Base-by-base conservation (phyloP, 106 monocot species). In the Narthecium ossifragum region DNA sequence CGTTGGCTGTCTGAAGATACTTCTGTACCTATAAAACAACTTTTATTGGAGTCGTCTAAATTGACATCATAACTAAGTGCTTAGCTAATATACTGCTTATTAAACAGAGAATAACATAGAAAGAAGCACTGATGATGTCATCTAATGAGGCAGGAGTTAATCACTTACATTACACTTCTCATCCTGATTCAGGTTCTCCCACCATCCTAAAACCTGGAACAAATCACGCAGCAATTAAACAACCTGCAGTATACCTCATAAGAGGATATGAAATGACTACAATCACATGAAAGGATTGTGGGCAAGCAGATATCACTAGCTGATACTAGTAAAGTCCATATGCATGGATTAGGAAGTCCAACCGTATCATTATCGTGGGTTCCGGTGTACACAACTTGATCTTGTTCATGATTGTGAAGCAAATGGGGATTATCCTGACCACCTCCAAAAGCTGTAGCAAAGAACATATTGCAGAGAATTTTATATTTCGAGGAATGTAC, bases 361-460 rank as follows among this genome's bases (percentile, higher is more conserved):
- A 98, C 96, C 21, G 98, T 98, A 58, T 98, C 98, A 68, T 98
- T 98, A 55, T 98, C 98, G 65, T 98, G 98, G 17, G 98, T 98
- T 60, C 91, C 98, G 60, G 84, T 91, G 47, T 98, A 98, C 27
- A 91, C 98, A 60, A 91, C 98, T 88, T 98, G 98, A 65, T 98
- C 69, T 39, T 46, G 53, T 59, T 87, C 91, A 60, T 98, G 87
- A 49, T 98, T 98, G 66, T 98, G 98, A 26, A 72, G 86, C 76
- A 98, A 69, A 63, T 98, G 91, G 57, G 98, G 90, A 46, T 98
- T 98, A 26, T 81, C 81, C 37, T 84, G 55, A 26, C 65, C 72
- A 55, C 98, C 54, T 30, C 91, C 91, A 68, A 78, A 98, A 31
- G 86, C 98, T 98, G 64, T 28, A 23, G 27, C 17, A 47, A 3